Conservation (phyloP, 345 rosid species). For the sweet orange (Citrus sinensis) region DNA sequence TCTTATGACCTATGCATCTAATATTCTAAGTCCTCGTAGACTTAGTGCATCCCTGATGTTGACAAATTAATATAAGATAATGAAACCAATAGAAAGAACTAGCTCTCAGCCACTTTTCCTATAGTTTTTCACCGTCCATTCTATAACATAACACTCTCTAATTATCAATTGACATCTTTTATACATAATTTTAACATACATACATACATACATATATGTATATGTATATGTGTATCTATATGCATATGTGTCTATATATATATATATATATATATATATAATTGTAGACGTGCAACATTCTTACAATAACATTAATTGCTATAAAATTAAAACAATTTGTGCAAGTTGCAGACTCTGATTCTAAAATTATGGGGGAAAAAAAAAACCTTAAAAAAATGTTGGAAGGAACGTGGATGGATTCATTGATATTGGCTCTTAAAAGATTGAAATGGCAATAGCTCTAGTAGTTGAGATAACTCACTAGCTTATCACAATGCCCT, state of each 20-base stretch:
- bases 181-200: background rate
- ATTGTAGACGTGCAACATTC: background rate
- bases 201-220: too few relatives aligned
- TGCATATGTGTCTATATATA: too few relatives aligned
- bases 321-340: background rate
- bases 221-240: accelerated
- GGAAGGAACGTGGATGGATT: background rate
- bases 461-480: background rate
- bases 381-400: too few relatives aligned
- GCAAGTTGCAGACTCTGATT: background rate
- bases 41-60: background rate
- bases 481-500: too few relatives aligned
- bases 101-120: background rate
- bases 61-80: background rate
- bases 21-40: background rate
- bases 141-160: background rate
- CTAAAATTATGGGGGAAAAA: too few relatives aligned
- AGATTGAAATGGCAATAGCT: background rate
- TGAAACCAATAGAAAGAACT: background rate
- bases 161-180: background rate
- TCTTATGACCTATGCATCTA: background rate
- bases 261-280: too few relatives aligned
- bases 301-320: background rate
- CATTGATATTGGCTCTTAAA: background rate
- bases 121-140: background rate